Percentiles rank a stretch among this genome's conserved stretches.
These are phyloP conservation scores for Sporobolomyces pararoseus DNA, from an alignment of 768 basidiomycete genomes.

Conservation along the genomic window DNA sequence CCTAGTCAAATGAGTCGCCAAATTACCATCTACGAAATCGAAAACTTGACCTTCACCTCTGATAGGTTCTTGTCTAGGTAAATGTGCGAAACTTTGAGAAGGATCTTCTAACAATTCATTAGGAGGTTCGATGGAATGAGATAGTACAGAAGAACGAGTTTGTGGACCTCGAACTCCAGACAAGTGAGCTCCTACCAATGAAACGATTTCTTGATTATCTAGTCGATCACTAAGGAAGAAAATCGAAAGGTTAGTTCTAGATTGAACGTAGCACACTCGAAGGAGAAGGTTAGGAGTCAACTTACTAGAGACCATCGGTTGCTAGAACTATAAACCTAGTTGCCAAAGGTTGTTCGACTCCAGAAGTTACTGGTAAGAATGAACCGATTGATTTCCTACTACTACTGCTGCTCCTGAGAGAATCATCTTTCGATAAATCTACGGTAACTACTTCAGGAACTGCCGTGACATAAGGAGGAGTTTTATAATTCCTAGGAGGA, in stretches of 20 bases:
- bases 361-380: slow-evolving; percentile 40
- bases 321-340: slow-evolving; percentile 81
- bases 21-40: slow-evolving; percentile 68
- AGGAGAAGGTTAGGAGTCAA: too few relatives aligned
- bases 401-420: slow-evolving; percentile 21
- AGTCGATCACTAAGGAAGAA: slow-evolving; percentile 53
- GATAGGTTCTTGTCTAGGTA: slow-evolving; percentile 50
- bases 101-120: too few relatives aligned
- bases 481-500: slow-evolving; percentile 64
- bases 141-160: slow-evolving; percentile 43
- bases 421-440: slow-evolving; percentile 48
- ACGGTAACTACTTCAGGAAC: slow-evolving; percentile 70
- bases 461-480: slow-evolving; percentile 84
- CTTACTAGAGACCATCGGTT: slow-evolving; percentile 69
- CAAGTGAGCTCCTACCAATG: slow-evolving; percentile 77
- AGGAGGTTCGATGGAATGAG: slow-evolving; percentile 24
- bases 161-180: slow-evolving; percentile 56
- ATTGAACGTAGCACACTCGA: background rate
- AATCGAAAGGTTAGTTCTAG: background rate
- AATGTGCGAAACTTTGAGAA: slow-evolving; percentile 52
- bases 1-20: slow-evolving; percentile 71
- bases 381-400: slow-evolving; percentile 35
- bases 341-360: slow-evolving; percentile 38
- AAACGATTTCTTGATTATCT: slow-evolving; percentile 75
- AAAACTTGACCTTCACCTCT: slow-evolving; percentile 42